A percentile compares a stretch with the other conserved stretches of the same genome.
phyloP scores from a whole-genome alignment of 2,329 filamentous ascomycete species.

The Hymenoscyphus linearis region DNA sequence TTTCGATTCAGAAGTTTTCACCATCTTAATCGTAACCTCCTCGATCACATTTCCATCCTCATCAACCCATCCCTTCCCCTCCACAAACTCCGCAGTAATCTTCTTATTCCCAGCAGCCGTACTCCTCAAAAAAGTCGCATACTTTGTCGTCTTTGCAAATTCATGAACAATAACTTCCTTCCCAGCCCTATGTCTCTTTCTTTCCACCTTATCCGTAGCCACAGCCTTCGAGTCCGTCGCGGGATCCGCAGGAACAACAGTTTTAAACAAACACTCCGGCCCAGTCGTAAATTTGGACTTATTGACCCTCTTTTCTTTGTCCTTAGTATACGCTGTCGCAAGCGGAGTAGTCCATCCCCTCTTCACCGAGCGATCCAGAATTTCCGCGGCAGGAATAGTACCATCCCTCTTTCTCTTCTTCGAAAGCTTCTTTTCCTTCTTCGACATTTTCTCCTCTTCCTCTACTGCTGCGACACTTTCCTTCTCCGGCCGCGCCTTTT shows the following conservation, averaged over 20 bases:
- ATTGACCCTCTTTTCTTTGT: slow-evolving; percentile 49
- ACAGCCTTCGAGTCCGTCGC: slow-evolving; percentile 34
- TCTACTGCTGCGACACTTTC: slow-evolving; percentile 19
- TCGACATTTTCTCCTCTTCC: slow-evolving; percentile 34
- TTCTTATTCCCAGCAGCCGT: slow-evolving; percentile 40
- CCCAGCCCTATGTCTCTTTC: slow-evolving; percentile 56
- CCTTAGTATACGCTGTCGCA: slow-evolving; percentile 42
- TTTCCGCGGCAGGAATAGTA: slow-evolving; percentile 60
- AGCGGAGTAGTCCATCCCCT: slow-evolving; percentile 45
- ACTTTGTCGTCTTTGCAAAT: slow-evolving; percentile 78
- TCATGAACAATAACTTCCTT: slow-evolving; percentile 74
- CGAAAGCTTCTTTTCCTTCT: slow-evolving; percentile 39
- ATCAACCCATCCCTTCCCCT: slow-evolving; percentile 86
- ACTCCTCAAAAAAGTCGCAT: slow-evolving; percentile 73
- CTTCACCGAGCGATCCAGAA: slow-evolving; percentile 47
- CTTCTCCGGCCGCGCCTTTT: slow-evolving; percentile 67
- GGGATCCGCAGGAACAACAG: slow-evolving; percentile 61
- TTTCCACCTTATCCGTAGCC: slow-evolving; percentile 40
- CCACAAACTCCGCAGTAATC: slow-evolving; percentile 61
- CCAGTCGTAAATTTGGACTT: slow-evolving; percentile 77
- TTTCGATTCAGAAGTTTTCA: slow-evolving; percentile 14
- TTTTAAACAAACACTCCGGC: slow-evolving; percentile 80
- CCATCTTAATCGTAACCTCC: slow-evolving; percentile 29
- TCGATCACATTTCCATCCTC: slow-evolving; percentile 72
- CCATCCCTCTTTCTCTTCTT: slow-evolving; percentile 47